Conservation (phyloP, 1,284 basidiomycete genomes). For the Xerocomus amazonicus region DNA sequence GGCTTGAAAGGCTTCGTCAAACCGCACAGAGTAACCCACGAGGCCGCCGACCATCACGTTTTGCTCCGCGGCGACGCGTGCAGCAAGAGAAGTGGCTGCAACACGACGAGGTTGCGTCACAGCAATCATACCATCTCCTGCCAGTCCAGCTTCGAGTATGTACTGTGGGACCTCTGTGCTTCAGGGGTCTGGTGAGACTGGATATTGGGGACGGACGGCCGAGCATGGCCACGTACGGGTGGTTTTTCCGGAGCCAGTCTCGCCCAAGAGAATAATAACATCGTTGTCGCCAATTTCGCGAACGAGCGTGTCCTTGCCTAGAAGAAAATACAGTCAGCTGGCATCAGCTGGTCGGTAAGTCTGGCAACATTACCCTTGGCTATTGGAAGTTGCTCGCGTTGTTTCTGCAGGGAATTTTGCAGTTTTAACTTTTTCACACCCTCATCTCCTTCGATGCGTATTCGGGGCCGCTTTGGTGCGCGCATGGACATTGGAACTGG, state of each 20-base stretch:
- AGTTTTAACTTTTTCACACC: constrained; percentile 8
- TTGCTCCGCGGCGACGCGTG: constrained; percentile 86
- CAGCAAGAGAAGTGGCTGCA: constrained; percentile 89
- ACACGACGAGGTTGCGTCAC: constrained; percentile 94
- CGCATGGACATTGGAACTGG: constrained; percentile 14
- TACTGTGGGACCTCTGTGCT: constrained; percentile 85
- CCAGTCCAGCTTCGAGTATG: constrained; percentile 69
- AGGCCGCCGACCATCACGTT: constrained; percentile 63
- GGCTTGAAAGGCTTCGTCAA: constrained; percentile 76
- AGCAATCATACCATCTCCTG: constrained; percentile 67
- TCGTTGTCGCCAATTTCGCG: constrained; percentile 76
- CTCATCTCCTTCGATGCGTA: constrained; percentile 21
- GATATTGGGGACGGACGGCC: neutral
- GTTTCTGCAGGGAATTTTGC: constrained; percentile 46
- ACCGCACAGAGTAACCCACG: constrained; percentile 95
- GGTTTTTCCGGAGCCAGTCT: constrained; percentile 98
- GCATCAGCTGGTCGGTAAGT: neutral
- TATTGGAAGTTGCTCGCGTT: constrained; percentile 72
- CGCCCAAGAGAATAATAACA: constrained; percentile 89
- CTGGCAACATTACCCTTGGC: constrained; percentile 52
- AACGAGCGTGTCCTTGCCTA: constrained; percentile 74
- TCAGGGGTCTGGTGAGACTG: constrained; percentile 24
- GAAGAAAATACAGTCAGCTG: constrained; percentile 2
- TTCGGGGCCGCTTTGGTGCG: constrained; percentile 28
- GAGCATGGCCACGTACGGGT: constrained; percentile 62